phyloP scores from a whole-genome alignment of 345 rosid genomes.

The Eucalyptus victrix region DNA sequence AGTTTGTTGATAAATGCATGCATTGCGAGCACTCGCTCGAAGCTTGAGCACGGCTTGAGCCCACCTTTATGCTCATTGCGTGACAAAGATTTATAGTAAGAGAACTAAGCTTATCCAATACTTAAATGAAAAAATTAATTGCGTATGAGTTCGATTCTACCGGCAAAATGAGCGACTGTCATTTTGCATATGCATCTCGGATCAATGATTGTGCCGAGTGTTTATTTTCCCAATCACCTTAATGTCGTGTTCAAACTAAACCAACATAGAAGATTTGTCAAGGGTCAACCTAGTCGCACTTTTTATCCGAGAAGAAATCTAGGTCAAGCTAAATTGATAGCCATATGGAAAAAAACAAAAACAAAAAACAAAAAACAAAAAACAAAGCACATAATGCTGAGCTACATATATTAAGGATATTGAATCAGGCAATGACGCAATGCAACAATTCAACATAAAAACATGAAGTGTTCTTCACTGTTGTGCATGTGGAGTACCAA shows the following conservation, averaged over 20 bases:
- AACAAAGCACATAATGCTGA: background rate
- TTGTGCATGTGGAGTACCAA: background rate
- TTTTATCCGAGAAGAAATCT: too few species aligned
- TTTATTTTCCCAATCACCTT: background rate
- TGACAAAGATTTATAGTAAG: too few species aligned
- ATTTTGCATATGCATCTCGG: background rate
- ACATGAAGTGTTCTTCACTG: background rate
- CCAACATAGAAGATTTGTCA: background rate
- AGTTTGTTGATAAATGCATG: too few species aligned
- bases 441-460: background rate
- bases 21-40: too few species aligned
- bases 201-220: fast-evolving
- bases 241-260: background rate
- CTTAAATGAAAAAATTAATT: too few species aligned
- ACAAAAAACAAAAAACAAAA: too few species aligned
- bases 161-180: fast-evolving
- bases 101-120: too few species aligned
- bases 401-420: background rate
- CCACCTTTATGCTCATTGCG: too few species aligned
- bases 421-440: background rate
- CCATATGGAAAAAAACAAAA: background rate
- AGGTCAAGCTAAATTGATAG: background rate
- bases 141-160: too few species aligned
- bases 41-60: too few species aligned
- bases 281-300: background rate